phyloP scores from a whole-genome alignment of 2,329 filamentous ascomycete species.

The Pleochaeta shiraiana region DNA sequence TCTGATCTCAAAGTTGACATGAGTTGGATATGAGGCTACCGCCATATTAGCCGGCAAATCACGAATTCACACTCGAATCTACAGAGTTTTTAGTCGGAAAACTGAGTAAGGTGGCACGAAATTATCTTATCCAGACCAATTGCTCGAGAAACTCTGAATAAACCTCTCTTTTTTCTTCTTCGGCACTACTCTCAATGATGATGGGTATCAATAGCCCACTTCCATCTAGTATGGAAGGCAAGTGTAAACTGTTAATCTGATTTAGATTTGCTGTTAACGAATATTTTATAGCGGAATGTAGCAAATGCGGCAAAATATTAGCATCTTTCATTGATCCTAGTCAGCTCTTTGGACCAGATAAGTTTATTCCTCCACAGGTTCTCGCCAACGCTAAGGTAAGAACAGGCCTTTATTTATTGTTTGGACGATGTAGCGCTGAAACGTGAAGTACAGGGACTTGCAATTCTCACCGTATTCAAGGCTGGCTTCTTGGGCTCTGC shows the following conservation, averaged over 20 bases:
- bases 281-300: constrained; percentile 59
- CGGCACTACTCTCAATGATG: too few species aligned
- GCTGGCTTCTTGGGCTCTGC: constrained; percentile 69
- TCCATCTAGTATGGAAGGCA: constrained; percentile 45
- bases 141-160: too few species aligned
- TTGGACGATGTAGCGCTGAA: constrained; percentile 6
- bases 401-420: background rate
- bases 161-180: too few species aligned
- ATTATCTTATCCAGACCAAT: too few species aligned
- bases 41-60: too few species aligned
- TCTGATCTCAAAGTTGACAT: too few species aligned
- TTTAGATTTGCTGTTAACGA: background rate
- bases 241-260: constrained; percentile 19
- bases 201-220: constrained; percentile 48
- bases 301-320: constrained; percentile 90
- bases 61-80: too few species aligned
- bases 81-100: too few species aligned
- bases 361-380: constrained; percentile 81
- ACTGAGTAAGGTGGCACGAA: too few species aligned
- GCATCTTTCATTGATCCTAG: constrained; percentile 84
- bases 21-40: too few species aligned
- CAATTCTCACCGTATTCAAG: constrained; percentile 70
- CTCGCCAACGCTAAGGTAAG: constrained; percentile 75
- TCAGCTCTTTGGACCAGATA: constrained; percentile 88
- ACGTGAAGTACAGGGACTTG: constrained; percentile 37